Evolutionary conservation across 169 alveolate species (phyloP), one percentile per base, ranked within the genome.

Genomic region (Eimeria acervulina): DNA sequence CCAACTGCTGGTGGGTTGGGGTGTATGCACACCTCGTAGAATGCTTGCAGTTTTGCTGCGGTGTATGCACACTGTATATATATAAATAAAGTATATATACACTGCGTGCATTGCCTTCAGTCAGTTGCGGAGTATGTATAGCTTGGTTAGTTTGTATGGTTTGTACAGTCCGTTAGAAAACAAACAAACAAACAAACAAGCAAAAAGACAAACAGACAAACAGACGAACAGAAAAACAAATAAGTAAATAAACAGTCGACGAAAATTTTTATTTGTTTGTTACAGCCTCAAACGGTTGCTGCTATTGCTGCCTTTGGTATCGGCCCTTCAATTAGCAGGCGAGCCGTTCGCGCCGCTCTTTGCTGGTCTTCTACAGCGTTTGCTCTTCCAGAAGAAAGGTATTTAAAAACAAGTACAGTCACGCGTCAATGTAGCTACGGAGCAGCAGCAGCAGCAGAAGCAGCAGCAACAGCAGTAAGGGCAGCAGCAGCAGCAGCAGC

Each of bases 221-320:
- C 7, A 10, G 15, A 51, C 0, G 21, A 0, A 51, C 15, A 51
- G 59, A 51, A 51, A 10, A 10, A 51, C 59, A 10, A 51, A 51
- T 10, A 17, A 51, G 59, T 17, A 51, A 51, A 51, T 51, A 0
- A 1, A 51, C 59, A 51, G 59, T 17, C 7, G 59, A 51, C 21
- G 59, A 51, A 12, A 51, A 0, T 51, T 17, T 12, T 51, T 51
- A 51, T 51, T 51, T 12, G 7, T 51, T 10, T 51, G 7, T 51
- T 51, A 4, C 76, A 51, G 91, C 10, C 23, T 31, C 84, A 74
- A 80, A 76, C 95, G 8, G 55, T 55, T 17, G 90, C 90, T 5
- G 78, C 95, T 10, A 81, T 90, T 19, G 95, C 95, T 5, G 42
- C 78, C 61, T 90, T 90, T 63, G 95, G 95, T 12, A 17, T 90